Conservation (phyloP, 2,329 filamentous ascomycete genomes). For the Aspergillus hortae region DNA sequence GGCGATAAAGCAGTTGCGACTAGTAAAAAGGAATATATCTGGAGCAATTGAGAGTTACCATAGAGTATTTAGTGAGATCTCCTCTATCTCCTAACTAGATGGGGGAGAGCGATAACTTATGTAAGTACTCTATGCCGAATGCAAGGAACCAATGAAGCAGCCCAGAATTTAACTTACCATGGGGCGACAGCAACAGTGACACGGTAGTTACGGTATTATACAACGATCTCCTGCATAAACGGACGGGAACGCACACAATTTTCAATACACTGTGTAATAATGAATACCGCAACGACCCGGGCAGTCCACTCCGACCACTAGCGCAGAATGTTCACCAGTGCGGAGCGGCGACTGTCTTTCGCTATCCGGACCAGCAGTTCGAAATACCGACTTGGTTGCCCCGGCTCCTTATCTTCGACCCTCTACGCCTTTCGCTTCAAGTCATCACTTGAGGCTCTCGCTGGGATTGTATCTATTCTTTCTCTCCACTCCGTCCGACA, state of each 20-base stretch:
- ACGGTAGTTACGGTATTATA: neutral
- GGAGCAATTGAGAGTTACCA: no score
- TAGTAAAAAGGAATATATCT: no score
- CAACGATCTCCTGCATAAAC: neutral
- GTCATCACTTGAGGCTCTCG: neutral
- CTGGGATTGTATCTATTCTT: neutral
- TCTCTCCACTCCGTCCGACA: neutral
- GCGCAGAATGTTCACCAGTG: constrained; percentile 6
- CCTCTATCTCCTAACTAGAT: no score
- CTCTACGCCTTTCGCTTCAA: neutral
- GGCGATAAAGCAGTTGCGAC: no score
- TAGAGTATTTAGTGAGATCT: no score
- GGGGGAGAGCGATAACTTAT: neutral
- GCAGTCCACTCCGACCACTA: constrained; percentile 9
- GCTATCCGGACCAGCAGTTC: neutral
- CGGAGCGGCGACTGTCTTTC: constrained; percentile 1
- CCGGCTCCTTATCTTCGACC: neutral
- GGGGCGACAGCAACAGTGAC: neutral
- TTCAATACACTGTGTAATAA: no score
- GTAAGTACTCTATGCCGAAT: neutral
- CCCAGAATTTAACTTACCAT: constrained; percentile 7
- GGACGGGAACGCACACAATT: no score
- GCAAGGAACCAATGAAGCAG: constrained; percentile 5
- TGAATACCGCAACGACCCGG: neutral
- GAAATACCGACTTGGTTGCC: neutral